These are phyloP conservation scores for Naganishia albida DNA, from an alignment of 1,284 basidiomycete species.

Conservation along the genomic window DNA sequence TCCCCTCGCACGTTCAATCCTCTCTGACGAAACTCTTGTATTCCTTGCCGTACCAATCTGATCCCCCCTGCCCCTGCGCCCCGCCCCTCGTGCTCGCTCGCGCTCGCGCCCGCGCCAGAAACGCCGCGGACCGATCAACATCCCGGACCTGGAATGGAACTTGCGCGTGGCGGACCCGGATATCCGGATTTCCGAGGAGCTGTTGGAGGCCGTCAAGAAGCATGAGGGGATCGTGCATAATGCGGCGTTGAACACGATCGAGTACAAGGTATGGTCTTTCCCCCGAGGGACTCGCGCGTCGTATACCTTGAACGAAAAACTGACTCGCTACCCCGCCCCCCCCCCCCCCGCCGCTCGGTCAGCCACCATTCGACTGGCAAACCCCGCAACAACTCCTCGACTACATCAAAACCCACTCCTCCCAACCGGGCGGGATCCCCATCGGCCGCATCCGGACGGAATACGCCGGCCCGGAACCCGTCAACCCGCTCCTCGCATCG, in stretches of 20 bases:
- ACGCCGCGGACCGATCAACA: slow-evolving; percentile 31
- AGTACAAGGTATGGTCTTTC: slow-evolving; percentile 48
- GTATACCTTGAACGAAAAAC: too few relatives aligned
- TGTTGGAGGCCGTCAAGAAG: slow-evolving; percentile 46
- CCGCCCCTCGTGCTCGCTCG: too few relatives aligned
- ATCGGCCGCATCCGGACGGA: slow-evolving; percentile 43
- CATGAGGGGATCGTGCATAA: slow-evolving; percentile 48
- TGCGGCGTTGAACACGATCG: slow-evolving; percentile 47
- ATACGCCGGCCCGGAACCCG: slow-evolving; percentile 39
- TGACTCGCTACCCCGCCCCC: too few relatives aligned
- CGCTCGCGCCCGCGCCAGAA: not conserved
- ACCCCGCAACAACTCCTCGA: slow-evolving; percentile 42
- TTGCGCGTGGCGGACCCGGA: slow-evolving; percentile 17
- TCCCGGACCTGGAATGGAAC: slow-evolving; percentile 29
- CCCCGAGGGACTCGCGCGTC: too few relatives aligned
- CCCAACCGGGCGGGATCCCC: slow-evolving; percentile 40
- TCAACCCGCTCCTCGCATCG: slow-evolving; percentile 37
- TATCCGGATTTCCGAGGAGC: slow-evolving; percentile 31
- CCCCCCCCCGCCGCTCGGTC: not conserved
- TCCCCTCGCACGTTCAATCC: not conserved
- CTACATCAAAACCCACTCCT: slow-evolving; percentile 48
- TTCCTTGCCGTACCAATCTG: too few relatives aligned
- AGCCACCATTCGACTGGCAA: slow-evolving; percentile 48
- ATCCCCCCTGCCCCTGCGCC: too few relatives aligned
- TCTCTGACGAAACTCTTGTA: not conserved